A percentile compares a stretch with the other conserved stretches of the same genome.
Conservation (phyloP, 495 filamentous ascomycete species). For the Glonium stellatum region DNA sequence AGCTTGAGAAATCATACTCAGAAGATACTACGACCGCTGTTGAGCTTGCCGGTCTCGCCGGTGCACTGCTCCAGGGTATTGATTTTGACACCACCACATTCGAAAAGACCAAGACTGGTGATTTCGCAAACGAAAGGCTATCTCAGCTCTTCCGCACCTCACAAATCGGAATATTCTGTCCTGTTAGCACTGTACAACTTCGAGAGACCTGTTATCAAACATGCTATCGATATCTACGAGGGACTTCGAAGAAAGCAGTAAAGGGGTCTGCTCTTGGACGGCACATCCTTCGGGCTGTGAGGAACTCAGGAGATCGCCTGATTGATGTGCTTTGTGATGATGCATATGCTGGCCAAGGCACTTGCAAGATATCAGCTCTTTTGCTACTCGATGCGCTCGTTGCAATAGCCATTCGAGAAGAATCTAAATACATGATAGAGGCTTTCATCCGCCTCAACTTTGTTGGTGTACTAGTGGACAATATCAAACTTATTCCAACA, state of each 20-base stretch:
- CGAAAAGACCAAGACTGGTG: conserved; percentile 43
- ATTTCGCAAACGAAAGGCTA: conserved; percentile 79
- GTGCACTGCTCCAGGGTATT: conserved; percentile 66
- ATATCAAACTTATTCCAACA: conserved; percentile 59
- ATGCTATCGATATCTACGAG: conserved; percentile 73
- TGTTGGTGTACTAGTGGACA: conserved; percentile 78
- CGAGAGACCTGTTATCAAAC: conserved; percentile 82
- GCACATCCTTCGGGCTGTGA: conserved; percentile 68
- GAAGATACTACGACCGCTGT: conserved; percentile 58
- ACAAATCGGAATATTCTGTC: conserved; percentile 64
- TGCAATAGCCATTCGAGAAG: conserved; percentile 55
- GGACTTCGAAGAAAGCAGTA: conserved; percentile 52
- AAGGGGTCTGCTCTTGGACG: conserved; percentile 43
- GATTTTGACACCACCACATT: conserved; percentile 43
- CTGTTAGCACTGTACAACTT: conserved; percentile 59
- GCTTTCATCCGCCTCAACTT: conserved; percentile 79
- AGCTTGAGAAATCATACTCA: conserved; percentile 65
- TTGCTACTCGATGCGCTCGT: conserved; percentile 68
- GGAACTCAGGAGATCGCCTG: conserved; percentile 65
- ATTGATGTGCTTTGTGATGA: conserved; percentile 89
- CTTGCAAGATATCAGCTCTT: conserved; percentile 74
- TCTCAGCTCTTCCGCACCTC: conserved; percentile 84
- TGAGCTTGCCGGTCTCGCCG: conserved; percentile 69
- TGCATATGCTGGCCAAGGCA: conserved; percentile 74
- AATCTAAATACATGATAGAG: conserved; percentile 65